Percentiles rank a stretch among this genome's conserved stretches.
phyloP scores from a whole-genome alignment of 139 green algal genomes.

The Deuterostichococcus epilithicus region DNA sequence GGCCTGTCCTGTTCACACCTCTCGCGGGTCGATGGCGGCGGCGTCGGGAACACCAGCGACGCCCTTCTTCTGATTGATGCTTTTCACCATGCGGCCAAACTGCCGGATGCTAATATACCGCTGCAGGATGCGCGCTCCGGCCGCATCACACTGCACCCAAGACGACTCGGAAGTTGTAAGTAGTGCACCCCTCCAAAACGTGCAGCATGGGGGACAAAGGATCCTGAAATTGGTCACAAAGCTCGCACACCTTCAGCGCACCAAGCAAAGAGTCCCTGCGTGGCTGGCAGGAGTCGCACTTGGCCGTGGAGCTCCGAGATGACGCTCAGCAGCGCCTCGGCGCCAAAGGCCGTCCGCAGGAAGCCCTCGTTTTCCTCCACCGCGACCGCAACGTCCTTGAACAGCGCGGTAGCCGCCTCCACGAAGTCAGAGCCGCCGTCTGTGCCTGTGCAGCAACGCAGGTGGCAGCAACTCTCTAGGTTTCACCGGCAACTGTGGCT shows the following conservation, averaged over 20 bases:
- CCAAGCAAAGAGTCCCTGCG: neutral
- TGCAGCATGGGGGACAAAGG: neutral
- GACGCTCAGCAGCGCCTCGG: conserved; percentile 48
- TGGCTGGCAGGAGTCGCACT: neutral
- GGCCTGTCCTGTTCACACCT: neutral
- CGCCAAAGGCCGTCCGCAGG: conserved; percentile 68
- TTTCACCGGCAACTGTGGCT: too few relatives aligned
- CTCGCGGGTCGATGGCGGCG: neutral
- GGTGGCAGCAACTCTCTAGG: neutral
- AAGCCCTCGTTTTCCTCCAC: conserved; percentile 77
- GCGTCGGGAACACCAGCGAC: neutral
- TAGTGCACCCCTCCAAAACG: too few relatives aligned
- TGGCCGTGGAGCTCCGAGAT: conserved; percentile 36
- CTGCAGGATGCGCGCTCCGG: conserved; percentile 59
- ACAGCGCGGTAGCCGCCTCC: conserved; percentile 64
- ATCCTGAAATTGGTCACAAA: too few relatives aligned
- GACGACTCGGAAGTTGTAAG: too few relatives aligned
- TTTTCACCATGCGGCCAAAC: conserved; percentile 55
- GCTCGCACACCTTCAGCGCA: conserved; percentile 18
- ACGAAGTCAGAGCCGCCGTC: conserved; percentile 54
- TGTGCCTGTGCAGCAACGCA: conserved; percentile 17
- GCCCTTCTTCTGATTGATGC: conserved; percentile 38
- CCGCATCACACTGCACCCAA: neutral
- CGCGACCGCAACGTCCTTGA: conserved; percentile 73
- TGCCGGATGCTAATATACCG: conserved; percentile 67